Percentiles rank a stretch among this genome's conserved stretches.
These are phyloP conservation scores for Triangularia setosa DNA, from an alignment of 2,329 filamentous ascomycete species.

Conservation along the genomic window DNA sequence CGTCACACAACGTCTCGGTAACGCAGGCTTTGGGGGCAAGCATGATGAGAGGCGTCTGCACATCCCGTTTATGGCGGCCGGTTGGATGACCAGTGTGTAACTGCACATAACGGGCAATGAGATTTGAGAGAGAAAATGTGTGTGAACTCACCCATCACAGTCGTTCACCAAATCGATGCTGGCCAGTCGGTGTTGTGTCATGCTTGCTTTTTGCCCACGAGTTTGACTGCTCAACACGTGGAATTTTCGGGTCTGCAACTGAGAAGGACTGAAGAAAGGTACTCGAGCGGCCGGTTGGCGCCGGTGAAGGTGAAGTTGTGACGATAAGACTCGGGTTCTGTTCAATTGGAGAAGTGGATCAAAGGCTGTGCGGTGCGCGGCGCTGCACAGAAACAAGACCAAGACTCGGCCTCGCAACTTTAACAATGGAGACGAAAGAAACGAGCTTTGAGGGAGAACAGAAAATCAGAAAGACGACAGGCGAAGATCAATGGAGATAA, in stretches of 20 bases:
- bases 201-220: conserved; percentile 3
- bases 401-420: background rate
- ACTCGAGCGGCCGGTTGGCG: background rate
- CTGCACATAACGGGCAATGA: background rate
- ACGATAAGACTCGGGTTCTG: background rate
- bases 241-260: background rate
- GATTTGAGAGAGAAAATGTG: background rate
- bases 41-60: background rate
- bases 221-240: background rate
- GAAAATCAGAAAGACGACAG: background rate
- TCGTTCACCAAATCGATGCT: conserved; percentile 52
- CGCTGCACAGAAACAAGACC: background rate
- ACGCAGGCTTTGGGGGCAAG: background rate
- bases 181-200: conserved; percentile 26
- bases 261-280: background rate
- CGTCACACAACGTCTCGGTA: conserved; percentile 1
- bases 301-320: background rate
- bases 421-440: background rate
- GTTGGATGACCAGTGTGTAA: background rate
- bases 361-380: background rate
- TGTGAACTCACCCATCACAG: conserved; percentile 49
- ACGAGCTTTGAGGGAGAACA: background rate
- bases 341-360: conserved; percentile 5
- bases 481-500: background rate
- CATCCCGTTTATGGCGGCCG: background rate